These are phyloP conservation scores for Fusarium sp. DNA, from an alignment of 2,329 filamentous ascomycete genomes.

Conservation along the genomic window DNA sequence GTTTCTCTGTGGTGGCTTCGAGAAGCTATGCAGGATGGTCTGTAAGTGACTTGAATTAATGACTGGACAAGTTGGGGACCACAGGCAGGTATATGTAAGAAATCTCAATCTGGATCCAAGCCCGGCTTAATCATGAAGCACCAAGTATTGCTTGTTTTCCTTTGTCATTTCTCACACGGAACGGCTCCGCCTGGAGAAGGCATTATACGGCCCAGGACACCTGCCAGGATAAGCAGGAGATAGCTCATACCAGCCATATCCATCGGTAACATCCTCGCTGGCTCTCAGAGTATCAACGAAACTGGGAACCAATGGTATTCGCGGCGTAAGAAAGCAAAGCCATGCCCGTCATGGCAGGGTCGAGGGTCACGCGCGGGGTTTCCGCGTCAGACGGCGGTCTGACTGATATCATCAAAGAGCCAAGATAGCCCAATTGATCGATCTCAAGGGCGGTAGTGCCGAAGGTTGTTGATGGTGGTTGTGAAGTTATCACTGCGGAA, in stretches of 20 bases:
- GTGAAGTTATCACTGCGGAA: slow-evolving; percentile 48
- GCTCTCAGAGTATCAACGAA: slow-evolving; percentile 18
- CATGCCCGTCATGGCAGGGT: slow-evolving; percentile 38
- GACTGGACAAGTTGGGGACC: slow-evolving; percentile 15
- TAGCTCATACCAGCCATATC: slow-evolving; percentile 20
- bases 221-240: slow-evolving; percentile 28
- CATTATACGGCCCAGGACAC: slow-evolving; percentile 45
- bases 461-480: slow-evolving; percentile 37
- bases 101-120: slow-evolving; percentile 24
- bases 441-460: slow-evolving; percentile 42
- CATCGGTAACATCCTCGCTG: slow-evolving; percentile 33
- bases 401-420: slow-evolving; percentile 46
- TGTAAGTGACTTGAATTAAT: slow-evolving; percentile 15
- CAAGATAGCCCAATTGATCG: slow-evolving; percentile 30
- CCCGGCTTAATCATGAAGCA: slow-evolving; percentile 42
- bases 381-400: slow-evolving; percentile 42
- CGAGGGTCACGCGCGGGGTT: slow-evolving; percentile 43
- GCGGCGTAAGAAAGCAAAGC: slow-evolving; percentile 39
- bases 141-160: slow-evolving; percentile 20
- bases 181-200: slow-evolving; percentile 45
- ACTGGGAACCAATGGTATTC: slow-evolving; percentile 37
- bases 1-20: slow-evolving; percentile 21
- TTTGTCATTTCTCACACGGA: slow-evolving; percentile 42
- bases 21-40: slow-evolving; percentile 24
- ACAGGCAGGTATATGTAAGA: slow-evolving; percentile 42